Percentiles rank a stretch among this genome's conserved stretches.
These are phyloP conservation scores for Cryphonectria radicalis DNA, from an alignment of 2,329 filamentous ascomycete genomes.

Conservation along the genomic window DNA sequence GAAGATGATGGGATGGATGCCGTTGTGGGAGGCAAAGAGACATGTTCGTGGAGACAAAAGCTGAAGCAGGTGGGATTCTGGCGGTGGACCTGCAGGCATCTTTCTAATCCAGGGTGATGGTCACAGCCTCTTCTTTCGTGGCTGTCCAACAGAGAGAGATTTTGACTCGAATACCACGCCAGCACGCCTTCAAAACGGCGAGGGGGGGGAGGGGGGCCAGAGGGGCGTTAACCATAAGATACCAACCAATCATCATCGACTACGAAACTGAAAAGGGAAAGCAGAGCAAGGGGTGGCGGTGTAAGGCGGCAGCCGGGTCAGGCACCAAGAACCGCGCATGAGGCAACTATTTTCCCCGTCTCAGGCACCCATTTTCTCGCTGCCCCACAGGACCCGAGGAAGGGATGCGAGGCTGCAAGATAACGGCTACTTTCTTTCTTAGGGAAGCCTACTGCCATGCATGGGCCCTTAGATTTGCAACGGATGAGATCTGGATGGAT, in stretches of 20 bases:
- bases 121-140: too few relatives aligned
- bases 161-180: too few relatives aligned
- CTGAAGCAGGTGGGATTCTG: too few relatives aligned
- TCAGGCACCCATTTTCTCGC: slow-evolving; percentile 12
- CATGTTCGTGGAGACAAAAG: too few relatives aligned
- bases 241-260: neutral
- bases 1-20: too few relatives aligned
- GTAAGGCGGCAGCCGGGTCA: neutral
- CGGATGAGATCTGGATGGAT: neutral
- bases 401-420: neutral
- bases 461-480: neutral
- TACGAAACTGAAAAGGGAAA: slow-evolving; percentile 13
- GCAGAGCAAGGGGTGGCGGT: too few relatives aligned
- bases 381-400: neutral
- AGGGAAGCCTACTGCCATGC: neutral
- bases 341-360: neutral
- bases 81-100: too few relatives aligned
- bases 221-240: neutral
- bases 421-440: neutral
- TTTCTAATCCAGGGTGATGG: too few relatives aligned
- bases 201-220: too few relatives aligned
- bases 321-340: neutral
- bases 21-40: too few relatives aligned
- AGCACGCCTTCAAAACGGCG: neutral
- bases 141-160: too few relatives aligned